phyloP scores from a whole-genome alignment of 1,284 basidiomycete genomes.

The Coniophora puteana region DNA sequence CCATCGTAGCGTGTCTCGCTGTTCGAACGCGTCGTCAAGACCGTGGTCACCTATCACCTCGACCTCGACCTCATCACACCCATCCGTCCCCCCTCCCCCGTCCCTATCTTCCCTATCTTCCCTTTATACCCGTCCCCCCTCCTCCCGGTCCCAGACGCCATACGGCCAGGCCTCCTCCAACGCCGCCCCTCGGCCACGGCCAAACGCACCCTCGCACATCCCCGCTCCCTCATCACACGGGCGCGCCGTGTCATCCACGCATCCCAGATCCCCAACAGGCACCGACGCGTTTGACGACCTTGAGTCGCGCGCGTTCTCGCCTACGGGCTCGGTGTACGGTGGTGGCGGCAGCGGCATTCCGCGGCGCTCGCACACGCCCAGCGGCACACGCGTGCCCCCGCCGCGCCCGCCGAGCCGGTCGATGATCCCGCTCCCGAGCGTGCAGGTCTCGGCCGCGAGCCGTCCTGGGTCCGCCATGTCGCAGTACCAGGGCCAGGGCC shows the following conservation, averaged over 20 bases:
- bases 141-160: constrained; percentile 40
- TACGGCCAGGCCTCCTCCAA: constrained; percentile 44
- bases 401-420: constrained; percentile 78
- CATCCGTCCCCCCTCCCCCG: constrained; percentile 37
- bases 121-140: constrained; percentile 33
- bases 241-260: constrained; percentile 45
- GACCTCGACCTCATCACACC: constrained; percentile 58
- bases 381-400: constrained; percentile 39
- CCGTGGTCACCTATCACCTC: constrained; percentile 78
- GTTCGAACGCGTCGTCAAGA: constrained; percentile 72
- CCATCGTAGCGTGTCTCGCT: constrained; percentile 64
- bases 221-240: constrained; percentile 53
- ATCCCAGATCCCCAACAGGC: too few species aligned
- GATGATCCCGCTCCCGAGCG: constrained; percentile 73
- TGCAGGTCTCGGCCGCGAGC: constrained; percentile 67
- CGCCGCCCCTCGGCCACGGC: constrained; percentile 56
- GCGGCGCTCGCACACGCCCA: constrained; percentile 35
- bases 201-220: constrained; percentile 75
- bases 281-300: constrained; percentile 45
- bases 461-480: constrained; percentile 72
- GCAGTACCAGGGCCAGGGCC: constrained; percentile 47
- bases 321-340: constrained; percentile 43
- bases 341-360: constrained; percentile 29
- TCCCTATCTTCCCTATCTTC: too few species aligned
- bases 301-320: constrained; percentile 63